Percentiles rank a stretch among this genome's conserved stretches.
Evolutionary conservation across 371 early-diverging fungal genomes (phyloP).

Genomic region (Syncephalastrum sp.): DNA sequence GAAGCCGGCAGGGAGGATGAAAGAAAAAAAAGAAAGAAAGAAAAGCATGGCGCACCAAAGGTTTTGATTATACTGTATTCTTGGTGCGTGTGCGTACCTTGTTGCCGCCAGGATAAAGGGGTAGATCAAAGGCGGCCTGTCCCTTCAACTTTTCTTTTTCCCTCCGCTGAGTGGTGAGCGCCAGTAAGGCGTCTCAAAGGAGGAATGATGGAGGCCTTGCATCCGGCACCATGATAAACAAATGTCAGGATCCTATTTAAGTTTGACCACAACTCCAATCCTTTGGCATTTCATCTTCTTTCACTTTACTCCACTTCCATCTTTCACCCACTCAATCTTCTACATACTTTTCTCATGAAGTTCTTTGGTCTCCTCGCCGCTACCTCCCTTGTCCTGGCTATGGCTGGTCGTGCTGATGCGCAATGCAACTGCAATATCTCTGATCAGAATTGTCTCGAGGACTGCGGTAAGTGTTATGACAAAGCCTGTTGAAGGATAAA

Average conservation of each 20-base stretch:
- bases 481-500: background rate
- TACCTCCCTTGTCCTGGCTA: conserved; percentile 11
- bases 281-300: background rate
- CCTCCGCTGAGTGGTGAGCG: conserved; percentile 67
- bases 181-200: conserved; percentile 20
- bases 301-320: background rate
- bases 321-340: background rate
- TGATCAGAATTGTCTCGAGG: conserved; percentile 21
- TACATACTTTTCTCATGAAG: conserved; percentile 12
- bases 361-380: conserved; percentile 12
- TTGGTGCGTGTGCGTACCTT: conserved; percentile 75
- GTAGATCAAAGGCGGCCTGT: conserved; percentile 75
- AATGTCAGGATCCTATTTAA: background rate
- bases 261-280: conserved; percentile 2
- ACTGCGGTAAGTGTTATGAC: conserved; percentile 27
- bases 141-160: conserved; percentile 71
- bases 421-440: conserved; percentile 25
- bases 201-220: background rate
- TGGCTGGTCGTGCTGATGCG: conserved; percentile 18
- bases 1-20: background rate
- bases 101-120: conserved; percentile 87
- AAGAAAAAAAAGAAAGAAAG: conserved; percentile 1
- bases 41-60: conserved; percentile 72
- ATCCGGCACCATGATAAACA: background rate
- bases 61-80: conserved; percentile 70